Percentiles rank a stretch among this genome's conserved stretches.
phyloP scores from a whole-genome alignment of 441 rosid species.

The Populus hybrid region DNA sequence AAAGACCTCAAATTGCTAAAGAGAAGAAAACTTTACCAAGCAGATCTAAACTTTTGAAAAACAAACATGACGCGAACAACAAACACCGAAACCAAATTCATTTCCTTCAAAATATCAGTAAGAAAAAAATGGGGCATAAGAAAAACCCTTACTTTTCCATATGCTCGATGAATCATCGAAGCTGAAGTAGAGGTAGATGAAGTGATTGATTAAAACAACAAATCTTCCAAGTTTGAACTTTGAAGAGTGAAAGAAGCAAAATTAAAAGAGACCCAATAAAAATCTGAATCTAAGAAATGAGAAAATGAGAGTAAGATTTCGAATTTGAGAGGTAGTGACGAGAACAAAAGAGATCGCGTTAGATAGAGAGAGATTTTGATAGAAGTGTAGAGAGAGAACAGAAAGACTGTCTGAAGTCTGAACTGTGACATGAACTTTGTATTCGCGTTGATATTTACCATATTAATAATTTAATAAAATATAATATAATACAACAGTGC shows the following conservation, averaged over 20 bases:
- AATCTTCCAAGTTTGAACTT: neutral
- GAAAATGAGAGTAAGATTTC: neutral
- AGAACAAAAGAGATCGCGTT: conserved; percentile 29
- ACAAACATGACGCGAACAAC: neutral
- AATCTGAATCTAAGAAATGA: neutral
- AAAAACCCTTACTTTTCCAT: neutral
- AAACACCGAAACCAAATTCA: conserved; percentile 9
- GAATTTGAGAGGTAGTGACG: conserved; percentile 12
- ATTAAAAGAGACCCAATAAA: neutral
- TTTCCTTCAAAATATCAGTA: neutral
- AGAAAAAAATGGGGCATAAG: neutral
- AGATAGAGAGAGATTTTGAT: conserved; percentile 23
- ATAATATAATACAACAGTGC: neutral
- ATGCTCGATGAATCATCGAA: neutral
- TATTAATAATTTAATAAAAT: neutral
- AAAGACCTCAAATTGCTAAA: conserved; percentile 26
- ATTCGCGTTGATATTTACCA: neutral
- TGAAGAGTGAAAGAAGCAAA: neutral
- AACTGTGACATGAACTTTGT: neutral
- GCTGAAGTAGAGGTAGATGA: neutral
- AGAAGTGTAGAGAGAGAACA: conserved; percentile 21
- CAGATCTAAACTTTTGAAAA: conserved; percentile 36
- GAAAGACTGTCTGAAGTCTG: neutral
- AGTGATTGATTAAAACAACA: neutral
- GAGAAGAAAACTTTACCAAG: conserved; percentile 11